Evolutionary conservation across 1,284 basidiomycete genomes (phyloP), one percentile per base, ranked within the genome.

Genomic region (Mycena citricolor): DNA sequence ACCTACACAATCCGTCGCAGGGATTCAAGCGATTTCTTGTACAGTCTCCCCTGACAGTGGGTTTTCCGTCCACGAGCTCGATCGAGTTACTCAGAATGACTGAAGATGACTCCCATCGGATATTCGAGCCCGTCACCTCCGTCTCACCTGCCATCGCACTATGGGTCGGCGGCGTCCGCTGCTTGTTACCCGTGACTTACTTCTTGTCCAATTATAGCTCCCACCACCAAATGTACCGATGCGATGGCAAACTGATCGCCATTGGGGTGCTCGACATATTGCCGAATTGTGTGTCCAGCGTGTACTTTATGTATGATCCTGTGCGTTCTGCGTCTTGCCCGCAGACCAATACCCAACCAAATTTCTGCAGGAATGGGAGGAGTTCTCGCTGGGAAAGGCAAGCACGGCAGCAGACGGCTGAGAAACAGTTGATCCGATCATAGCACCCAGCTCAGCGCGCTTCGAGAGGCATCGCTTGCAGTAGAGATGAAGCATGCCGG

Each of bases 201-300:
- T 39, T 13, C 42, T 32, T 8, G 31, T 14, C n/a, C 14, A 32
- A 32, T 7, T 16, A 13, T 32, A 52, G 51, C 14, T 85, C 88
- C 10, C 89, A 92, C 63, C 91, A 94, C 56, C 89, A 93, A 52
- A 70, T 92, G 34, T 94, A 94, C 60, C 77, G 81, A 51, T 62
- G 95, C 16, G 86, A 97, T 56, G 88, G 82, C 8, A 61, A 83
- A 58, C 73, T 98, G 11, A 79, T 98, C 34, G 95, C 89, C 0
- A 76, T 99, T 56, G 86, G 83, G 2, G 90, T 99, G 11, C 71
- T 99, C 44, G 97, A 99, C 61, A 85, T 99, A 43, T 71, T 99
- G 5, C 95, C 94, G 0, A 62, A 64, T 21, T 94, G 95, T 55
- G 86, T 99, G 4, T 95, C 92, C 12, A 92, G 89, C 53, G 95